Base-by-base conservation (phyloP, 164 flowering plant genomes). In the Malania oleifera region DNA sequence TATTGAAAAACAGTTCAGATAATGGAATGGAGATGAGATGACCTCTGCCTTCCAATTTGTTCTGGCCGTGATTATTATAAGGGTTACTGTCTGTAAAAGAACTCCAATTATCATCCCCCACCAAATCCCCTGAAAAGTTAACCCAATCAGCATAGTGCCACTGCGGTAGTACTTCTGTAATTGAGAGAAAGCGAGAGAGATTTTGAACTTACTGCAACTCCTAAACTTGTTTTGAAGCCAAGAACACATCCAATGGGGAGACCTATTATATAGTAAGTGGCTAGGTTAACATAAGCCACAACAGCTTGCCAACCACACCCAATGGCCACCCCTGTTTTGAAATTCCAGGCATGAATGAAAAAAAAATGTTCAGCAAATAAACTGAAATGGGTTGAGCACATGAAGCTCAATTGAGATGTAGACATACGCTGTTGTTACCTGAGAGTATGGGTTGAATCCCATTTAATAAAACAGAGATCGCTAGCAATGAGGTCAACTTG, bases 301-400 rank as follows among this genome's bases (percentile, higher is more conserved):
- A 83, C 57, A 18, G 73, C 83, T 73, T 87, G 95, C 95, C 95
- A 85, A 50, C 95, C 95, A 59, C 87, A 77, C 19, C 95, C 95
- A 62, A 87, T 80, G 3, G 91, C 91, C 62, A 85, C 87, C 14
- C 88, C 87, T 78, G n/a, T n/a, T n/a, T n/a, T n/a, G 68, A 60
- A 64, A 48, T 50, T 26, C 31, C 60, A 18, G 19, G 29, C 11
- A 2, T 28, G 20, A 31, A 31, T n/a, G 40, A 28, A 46, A 41
- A 24, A 25, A 25, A 19, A 56, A 41, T 38, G 5, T 37, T 0
- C 50, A n/a, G 35, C 1, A 7, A 23, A 29, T 52, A 18, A 49
- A 26, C 12, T 26, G 17, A 14, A n/a, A n/a, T n/a, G n/a, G n/a
- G n/a, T n/a, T n/a, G n/a, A n/a, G n/a, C n/a, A n/a, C n/a, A n/a